phyloP scores from a whole-genome alignment of 495 filamentous ascomycete species.

The Neurospora sp. region DNA sequence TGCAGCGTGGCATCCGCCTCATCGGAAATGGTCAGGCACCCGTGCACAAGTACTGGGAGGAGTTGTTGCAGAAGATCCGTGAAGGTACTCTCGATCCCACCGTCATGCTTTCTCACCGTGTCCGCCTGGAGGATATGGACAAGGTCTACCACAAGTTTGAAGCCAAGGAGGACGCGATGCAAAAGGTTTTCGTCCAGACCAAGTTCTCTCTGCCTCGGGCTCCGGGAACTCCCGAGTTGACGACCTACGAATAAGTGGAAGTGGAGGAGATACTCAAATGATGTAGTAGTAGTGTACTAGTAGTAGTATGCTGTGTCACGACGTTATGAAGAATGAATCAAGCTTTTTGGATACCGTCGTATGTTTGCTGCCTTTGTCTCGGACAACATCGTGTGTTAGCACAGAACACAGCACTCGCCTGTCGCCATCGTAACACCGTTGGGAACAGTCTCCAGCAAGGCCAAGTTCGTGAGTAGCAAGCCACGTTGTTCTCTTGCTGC shows the following conservation, averaged over 20 bases:
- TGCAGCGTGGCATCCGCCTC: constrained; percentile 76
- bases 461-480: background rate
- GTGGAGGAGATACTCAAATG: background rate
- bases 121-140: constrained; percentile 64
- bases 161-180: constrained; percentile 54
- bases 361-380: background rate
- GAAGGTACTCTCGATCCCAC: constrained; percentile 62
- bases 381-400: background rate
- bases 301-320: background rate
- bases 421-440: background rate
- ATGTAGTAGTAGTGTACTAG: background rate
- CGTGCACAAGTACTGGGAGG: constrained; percentile 74
- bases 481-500: background rate
- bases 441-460: background rate
- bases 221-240: constrained; percentile 44
- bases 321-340: background rate
- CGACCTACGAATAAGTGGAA: constrained; percentile 13
- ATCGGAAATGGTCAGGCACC: constrained; percentile 80
- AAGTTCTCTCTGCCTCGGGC: constrained; percentile 49
- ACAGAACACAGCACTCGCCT: background rate
- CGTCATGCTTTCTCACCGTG: constrained; percentile 70
- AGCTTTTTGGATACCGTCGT: background rate
- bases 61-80: constrained; percentile 59
- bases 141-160: constrained; percentile 63
- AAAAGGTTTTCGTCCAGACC: constrained; percentile 65